Percentiles rank a stretch among this genome's conserved stretches.
phyloP scores from a whole-genome alignment of 495 filamentous ascomycete genomes.

The Ramalina peruviana region DNA sequence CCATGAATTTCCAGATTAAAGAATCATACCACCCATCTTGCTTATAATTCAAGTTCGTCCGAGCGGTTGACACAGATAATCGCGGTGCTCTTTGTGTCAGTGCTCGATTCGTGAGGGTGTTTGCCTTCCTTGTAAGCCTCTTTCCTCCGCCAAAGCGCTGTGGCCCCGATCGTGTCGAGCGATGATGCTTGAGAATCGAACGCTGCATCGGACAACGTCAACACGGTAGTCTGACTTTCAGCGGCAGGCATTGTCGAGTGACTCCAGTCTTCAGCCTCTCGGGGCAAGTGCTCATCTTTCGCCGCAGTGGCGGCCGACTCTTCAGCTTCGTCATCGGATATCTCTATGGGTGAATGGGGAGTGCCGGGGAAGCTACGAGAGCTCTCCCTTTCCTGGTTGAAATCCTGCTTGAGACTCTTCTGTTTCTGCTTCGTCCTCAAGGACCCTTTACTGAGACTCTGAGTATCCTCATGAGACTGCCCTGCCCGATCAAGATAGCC shows the following conservation, averaged over 20 bases:
- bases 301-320: background rate
- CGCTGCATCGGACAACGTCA: slow-evolving; percentile 13
- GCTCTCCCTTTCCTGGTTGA: too few relatives aligned
- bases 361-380: background rate
- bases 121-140: slow-evolving; percentile 29
- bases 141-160: slow-evolving; percentile 5
- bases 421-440: too few relatives aligned
- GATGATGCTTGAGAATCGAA: slow-evolving; percentile 13
- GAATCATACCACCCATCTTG: too few relatives aligned
- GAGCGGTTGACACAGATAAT: too few relatives aligned
- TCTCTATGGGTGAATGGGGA: slow-evolving; percentile 2
- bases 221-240: background rate
- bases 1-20: too few relatives aligned
- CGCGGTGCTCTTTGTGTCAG: too few relatives aligned
- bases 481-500: too few relatives aligned
- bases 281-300: background rate
- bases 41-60: too few relatives aligned
- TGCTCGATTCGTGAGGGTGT: background rate
- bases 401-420: too few relatives aligned
- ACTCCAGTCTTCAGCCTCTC: background rate
- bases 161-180: background rate
- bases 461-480: too few relatives aligned
- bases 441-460: too few relatives aligned
- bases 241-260: too few relatives aligned
- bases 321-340: slow-evolving; percentile 1